Evolutionary conservation across 2,329 filamentous ascomycete species (phyloP).

Genomic region (Arthrobotrys megalospora): DNA sequence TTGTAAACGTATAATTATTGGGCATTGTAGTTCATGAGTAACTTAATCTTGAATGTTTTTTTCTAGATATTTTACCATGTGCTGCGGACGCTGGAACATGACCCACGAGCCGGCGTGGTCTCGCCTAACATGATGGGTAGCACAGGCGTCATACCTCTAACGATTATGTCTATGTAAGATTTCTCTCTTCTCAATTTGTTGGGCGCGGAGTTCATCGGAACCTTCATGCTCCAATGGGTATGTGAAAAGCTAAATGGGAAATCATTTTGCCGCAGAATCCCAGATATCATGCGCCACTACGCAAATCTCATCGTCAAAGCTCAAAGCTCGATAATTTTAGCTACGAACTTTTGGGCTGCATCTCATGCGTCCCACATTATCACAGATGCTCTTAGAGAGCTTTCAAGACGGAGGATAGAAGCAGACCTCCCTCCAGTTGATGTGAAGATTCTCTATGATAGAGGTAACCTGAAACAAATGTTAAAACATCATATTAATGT

Average conservation of each 20-base stretch:
- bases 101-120: slow-evolving; percentile 71
- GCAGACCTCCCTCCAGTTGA: slow-evolving; percentile 75
- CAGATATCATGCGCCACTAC: slow-evolving; percentile 81
- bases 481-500: slow-evolving; percentile 78
- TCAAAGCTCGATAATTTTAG: slow-evolving; percentile 79
- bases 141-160: slow-evolving; percentile 77
- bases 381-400: slow-evolving; percentile 78
- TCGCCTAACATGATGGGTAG: slow-evolving; percentile 75
- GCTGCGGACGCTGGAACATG: slow-evolving; percentile 72
- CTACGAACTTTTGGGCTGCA: slow-evolving; percentile 82
- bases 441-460: slow-evolving; percentile 83
- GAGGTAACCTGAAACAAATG: slow-evolving; percentile 76
- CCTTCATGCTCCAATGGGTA: slow-evolving; percentile 48
- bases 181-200: not conserved
- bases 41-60: not conserved
- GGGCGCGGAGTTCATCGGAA: no score
- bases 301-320: slow-evolving; percentile 82
- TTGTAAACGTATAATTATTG: no score
- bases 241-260: not conserved
- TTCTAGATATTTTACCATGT: slow-evolving; percentile 77
- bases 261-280: slow-evolving; percentile 68
- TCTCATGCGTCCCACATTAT: slow-evolving; percentile 78
- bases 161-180: slow-evolving; percentile 75
- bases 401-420: slow-evolving; percentile 72
- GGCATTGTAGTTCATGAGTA: not conserved